A percentile compares a stretch with the other conserved stretches of the same genome.
Conservation (phyloP, 106 monocot genomes). For the Dactylorhiza incarnata region DNA sequence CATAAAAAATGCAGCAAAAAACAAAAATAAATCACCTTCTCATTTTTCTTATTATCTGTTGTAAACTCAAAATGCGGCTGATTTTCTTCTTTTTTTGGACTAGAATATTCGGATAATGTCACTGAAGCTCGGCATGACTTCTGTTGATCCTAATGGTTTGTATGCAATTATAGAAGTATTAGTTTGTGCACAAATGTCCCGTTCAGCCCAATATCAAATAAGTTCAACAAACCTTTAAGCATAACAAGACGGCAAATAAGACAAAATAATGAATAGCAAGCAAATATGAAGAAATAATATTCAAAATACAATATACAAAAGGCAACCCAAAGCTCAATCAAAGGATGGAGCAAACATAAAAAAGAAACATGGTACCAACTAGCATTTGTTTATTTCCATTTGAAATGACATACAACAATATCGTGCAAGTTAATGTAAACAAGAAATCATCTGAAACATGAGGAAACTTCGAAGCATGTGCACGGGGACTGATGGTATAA, state of each 20-base stretch:
- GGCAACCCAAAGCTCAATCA: neutral
- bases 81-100: conserved; percentile 23
- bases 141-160: conserved; percentile 26
- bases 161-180: neutral
- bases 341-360: neutral
- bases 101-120: conserved; percentile 23
- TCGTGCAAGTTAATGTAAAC: neutral
- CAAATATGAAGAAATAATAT: neutral
- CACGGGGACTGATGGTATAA: neutral
- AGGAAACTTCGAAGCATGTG: neutral
- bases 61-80: conserved; percentile 23
- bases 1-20: neutral
- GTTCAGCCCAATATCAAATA: neutral
- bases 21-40: conserved; percentile 28
- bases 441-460: neutral
- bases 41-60: conserved; percentile 20
- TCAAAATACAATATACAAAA: neutral
- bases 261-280: neutral
- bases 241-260: neutral
- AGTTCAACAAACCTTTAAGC: neutral
- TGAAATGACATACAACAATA: neutral
- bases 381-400: neutral
- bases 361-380: neutral
- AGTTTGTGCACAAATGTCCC: neutral
- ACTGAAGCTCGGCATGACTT: conserved; percentile 26